Evolutionary conservation across 2,329 filamentous ascomycete genomes (phyloP).

Genomic region (Cytospora piceicola): DNA sequence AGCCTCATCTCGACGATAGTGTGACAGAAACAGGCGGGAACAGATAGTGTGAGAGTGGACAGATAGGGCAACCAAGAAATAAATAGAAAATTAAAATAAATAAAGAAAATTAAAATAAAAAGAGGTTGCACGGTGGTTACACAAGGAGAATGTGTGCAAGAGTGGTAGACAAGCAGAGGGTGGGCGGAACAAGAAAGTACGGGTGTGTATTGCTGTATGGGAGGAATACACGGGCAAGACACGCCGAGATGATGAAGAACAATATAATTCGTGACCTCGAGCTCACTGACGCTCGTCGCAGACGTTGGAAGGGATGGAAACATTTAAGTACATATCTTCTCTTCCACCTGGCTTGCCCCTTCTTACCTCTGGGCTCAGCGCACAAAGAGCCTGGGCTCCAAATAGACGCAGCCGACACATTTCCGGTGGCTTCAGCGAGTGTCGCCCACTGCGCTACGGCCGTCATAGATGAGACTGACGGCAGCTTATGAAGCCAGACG

Average conservation of each 20-base stretch:
- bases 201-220: background rate
- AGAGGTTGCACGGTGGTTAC: background rate
- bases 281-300: background rate
- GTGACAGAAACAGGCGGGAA: conserved; percentile 4
- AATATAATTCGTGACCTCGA: background rate
- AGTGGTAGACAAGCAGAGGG: background rate
- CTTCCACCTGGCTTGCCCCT: conserved; percentile 9
- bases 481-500: conserved; percentile 8
- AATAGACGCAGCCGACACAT: background rate
- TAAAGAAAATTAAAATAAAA: too few species aligned
- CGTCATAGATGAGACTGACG: conserved; percentile 18
- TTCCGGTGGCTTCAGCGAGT: conserved; percentile 2
- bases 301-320: background rate
- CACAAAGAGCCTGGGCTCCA: background rate
- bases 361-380: conserved; percentile 8
- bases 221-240: background rate
- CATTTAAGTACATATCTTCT: conserved; percentile 18
- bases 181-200: background rate
- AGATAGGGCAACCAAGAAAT: background rate
- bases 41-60: background rate
- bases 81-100: too few species aligned
- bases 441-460: background rate
- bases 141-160: background rate
- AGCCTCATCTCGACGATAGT: background rate
- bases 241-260: background rate